phyloP scores from a whole-genome alignment of 768 basidiomycete genomes.

The Mrakia gelida region DNA sequence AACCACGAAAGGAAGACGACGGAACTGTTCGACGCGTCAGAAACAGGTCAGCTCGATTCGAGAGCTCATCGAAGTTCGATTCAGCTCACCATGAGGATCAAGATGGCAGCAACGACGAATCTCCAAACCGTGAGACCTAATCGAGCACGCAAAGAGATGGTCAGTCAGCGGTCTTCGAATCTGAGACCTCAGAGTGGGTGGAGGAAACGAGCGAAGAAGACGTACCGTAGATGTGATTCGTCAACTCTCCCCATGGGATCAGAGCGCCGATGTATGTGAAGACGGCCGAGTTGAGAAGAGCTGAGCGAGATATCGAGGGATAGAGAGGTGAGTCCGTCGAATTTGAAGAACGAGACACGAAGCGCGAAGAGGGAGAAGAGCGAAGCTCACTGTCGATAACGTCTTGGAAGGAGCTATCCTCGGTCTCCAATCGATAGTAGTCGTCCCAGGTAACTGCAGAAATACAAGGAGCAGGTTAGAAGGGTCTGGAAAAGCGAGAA shows the following conservation, averaged over 20 bases:
- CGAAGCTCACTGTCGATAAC: constrained; percentile 18
- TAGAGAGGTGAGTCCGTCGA: background rate
- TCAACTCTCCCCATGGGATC: constrained; percentile 43
- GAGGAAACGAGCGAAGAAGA: background rate
- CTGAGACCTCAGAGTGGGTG: too few species aligned
- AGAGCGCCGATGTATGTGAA: constrained; percentile 47
- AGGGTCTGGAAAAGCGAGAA: background rate
- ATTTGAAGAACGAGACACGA: too few species aligned
- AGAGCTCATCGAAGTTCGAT: background rate
- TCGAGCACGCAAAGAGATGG: background rate
- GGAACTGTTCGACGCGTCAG: constrained; percentile 27
- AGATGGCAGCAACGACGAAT: constrained; percentile 44
- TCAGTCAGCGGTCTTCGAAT: background rate
- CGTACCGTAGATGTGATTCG: constrained; percentile 31
- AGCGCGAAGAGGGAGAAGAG: background rate
- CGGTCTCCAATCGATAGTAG: constrained; percentile 36
- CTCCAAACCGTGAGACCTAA: constrained; percentile 43
- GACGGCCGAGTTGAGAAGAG: constrained; percentile 34
- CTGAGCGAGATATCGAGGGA: background rate
- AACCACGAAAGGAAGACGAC: constrained; percentile 47
- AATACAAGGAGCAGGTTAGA: background rate
- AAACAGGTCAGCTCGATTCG: background rate
- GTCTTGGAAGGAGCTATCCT: constrained; percentile 25
- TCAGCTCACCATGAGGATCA: constrained; percentile 40
- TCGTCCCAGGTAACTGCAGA: constrained; percentile 40